phyloP scores from a whole-genome alignment of 805 yeast genomes.

The Jamesozyma gamospora region DNA sequence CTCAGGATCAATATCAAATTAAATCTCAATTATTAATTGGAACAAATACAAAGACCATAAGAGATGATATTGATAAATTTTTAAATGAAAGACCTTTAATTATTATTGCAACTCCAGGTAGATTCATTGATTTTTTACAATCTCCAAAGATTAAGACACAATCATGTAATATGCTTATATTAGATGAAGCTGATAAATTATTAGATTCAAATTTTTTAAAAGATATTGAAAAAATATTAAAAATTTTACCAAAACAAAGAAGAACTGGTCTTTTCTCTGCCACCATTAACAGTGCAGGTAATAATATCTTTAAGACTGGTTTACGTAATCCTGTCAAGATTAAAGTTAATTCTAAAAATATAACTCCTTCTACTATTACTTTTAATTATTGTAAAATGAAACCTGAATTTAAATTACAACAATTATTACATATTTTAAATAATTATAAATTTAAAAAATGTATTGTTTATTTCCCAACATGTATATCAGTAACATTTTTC shows the following conservation, averaged over 20 bases:
- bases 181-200: slow-evolving; percentile 91
- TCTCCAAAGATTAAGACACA: slow-evolving; percentile 47
- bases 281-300: slow-evolving; percentile 75
- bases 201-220: slow-evolving; percentile 66
- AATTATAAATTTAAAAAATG: slow-evolving; percentile 59
- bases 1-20: slow-evolving; percentile 36
- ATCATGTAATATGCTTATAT: slow-evolving; percentile 60
- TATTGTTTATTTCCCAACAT: slow-evolving; percentile 88
- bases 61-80: slow-evolving; percentile 63
- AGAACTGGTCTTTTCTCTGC: slow-evolving; percentile 93
- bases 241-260: slow-evolving; percentile 75
- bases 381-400: slow-evolving; percentile 50
- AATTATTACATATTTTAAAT: slow-evolving; percentile 43
- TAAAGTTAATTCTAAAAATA: slow-evolving; percentile 51
- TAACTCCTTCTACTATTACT: slow-evolving; percentile 53
- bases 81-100: slow-evolving; percentile 54
- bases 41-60: slow-evolving; percentile 43
- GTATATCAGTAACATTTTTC: slow-evolving; percentile 72
- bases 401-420: slow-evolving; percentile 53
- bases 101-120: slow-evolving; percentile 86
- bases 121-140: slow-evolving; percentile 63
- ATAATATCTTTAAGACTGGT: slow-evolving; percentile 73
- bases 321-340: slow-evolving; percentile 88
- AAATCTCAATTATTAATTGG: slow-evolving; percentile 50
- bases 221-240: slow-evolving; percentile 59